Evolutionary conservation across 495 filamentous ascomycete genomes (phyloP), one percentile per base, ranked within the genome.

Genomic region (Daldinia bambusicola): DNA sequence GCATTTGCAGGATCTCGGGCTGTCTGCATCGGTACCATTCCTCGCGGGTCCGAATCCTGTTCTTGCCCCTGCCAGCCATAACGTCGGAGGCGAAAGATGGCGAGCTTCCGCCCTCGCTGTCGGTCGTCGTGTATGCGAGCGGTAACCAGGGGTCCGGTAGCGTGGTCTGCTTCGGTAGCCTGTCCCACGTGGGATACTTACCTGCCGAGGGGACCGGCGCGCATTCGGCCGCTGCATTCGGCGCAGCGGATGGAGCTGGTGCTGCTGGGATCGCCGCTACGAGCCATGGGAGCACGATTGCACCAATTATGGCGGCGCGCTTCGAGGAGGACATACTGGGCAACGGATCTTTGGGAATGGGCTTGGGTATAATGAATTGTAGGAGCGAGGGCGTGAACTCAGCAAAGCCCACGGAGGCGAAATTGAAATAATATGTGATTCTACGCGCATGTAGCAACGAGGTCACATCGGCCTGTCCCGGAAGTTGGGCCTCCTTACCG

Each of bases 21-120:
- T 84, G 83, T 6, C 82, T 80, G 69, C 84, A 87, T 56, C 76
- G 71, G 75, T 83, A 84, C 83, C 84, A 86, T 66, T 86, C 80
- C 26, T 85, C 81, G 20, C 75, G 75, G 7, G 82, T 81, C 66
- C 79, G 66, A 56, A 86, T 78, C 41, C 83, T 76, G 69, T 81
- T 77, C 67, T 80, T 77, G 1, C 76, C 82, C 67, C 78, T 78
- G 30, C 80, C 79, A 0, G 59, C 50, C 75, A 79, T 76, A 37
- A 82, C 74, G 66, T 84, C 82, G 40, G 69, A 61, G 10, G 77
- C 76, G 53, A 80, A 80, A 7, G 59, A 63, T 1, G 74, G 63
- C 14, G 76, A 77, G 26, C 61, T 63, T 18, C 74, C 72, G 43
- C 57, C 72, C 16, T 77, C 77, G 63, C 78, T 80, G 61, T 81